These are phyloP conservation scores for Sporothrix mexicana DNA, from an alignment of 2,329 filamentous ascomycete genomes.

Conservation along the genomic window DNA sequence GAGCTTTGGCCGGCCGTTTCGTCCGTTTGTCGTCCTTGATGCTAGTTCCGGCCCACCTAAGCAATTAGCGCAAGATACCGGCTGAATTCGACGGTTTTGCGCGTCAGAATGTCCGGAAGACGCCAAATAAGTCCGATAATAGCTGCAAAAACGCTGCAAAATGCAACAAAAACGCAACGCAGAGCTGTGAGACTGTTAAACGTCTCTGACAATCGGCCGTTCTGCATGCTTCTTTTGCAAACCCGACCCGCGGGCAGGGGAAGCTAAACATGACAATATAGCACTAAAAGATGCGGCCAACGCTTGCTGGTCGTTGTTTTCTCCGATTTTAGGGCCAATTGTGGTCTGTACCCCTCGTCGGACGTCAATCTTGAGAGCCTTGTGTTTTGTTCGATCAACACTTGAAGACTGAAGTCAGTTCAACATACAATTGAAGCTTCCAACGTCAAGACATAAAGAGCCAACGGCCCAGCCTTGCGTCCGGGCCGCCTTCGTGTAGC, in stretches of 20 bases:
- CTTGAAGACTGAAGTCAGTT: too few species aligned
- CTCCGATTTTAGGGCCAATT: neutral
- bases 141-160: neutral
- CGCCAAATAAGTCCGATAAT: conserved; percentile 4
- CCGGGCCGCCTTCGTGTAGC: conserved; percentile 2
- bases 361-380: neutral
- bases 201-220: neutral
- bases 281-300: neutral
- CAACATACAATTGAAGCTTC: neutral
- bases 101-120: neutral
- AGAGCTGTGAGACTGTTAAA: neutral
- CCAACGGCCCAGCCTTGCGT: neutral
- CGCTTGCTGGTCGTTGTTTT: neutral
- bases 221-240: neutral
- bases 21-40: neutral
- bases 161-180: neutral
- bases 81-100: conserved; percentile 4
- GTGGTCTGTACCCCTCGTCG: neutral
- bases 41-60: conserved; percentile 19
- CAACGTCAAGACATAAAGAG: neutral
- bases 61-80: conserved; percentile 24
- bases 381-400: neutral
- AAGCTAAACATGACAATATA: neutral
- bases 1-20: conserved; percentile 1
- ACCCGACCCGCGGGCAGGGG: neutral